These are phyloP conservation scores for Botrytis pseudocinerea DNA, from an alignment of 2,329 filamentous ascomycete species.

Conservation along the genomic window DNA sequence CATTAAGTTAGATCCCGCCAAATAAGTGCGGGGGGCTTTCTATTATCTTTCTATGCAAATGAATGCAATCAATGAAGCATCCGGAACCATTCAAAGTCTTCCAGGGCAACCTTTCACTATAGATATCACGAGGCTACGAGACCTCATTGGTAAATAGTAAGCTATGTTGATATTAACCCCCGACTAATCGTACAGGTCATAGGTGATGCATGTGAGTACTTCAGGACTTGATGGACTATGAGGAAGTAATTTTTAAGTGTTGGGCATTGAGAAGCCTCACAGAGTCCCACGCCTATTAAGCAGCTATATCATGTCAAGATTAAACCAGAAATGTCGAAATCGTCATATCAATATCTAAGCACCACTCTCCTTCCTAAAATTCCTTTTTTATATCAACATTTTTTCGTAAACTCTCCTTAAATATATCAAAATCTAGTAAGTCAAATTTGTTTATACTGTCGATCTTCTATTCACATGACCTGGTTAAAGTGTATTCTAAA, in stretches of 20 bases:
- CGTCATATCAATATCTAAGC: background rate
- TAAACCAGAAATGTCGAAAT: background rate
- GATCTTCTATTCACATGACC: background rate
- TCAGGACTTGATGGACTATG: background rate
- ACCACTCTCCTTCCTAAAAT: background rate
- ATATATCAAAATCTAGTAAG: conserved; percentile 1
- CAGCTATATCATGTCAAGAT: background rate
- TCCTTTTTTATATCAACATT: background rate
- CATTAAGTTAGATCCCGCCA: conserved; percentile 19
- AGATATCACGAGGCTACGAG: background rate
- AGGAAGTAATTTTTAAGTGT: background rate
- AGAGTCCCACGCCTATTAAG: background rate
- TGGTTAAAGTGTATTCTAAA: background rate
- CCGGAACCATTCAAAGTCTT: conserved; percentile 15
- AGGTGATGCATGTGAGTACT: background rate
- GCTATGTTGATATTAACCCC: background rate
- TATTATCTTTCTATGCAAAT: conserved; percentile 19
- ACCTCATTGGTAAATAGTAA: conserved; percentile 3
- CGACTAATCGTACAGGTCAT: background rate
- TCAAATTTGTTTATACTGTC: background rate
- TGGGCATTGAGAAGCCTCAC: conserved; percentile 4
- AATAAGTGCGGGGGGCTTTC: background rate
- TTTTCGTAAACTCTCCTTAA: background rate
- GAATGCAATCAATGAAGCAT: background rate
- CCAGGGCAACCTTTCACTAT: background rate